Conservation (phyloP, 108 stramenopile genomes). For the Stephanodiscus minutulus region DNA sequence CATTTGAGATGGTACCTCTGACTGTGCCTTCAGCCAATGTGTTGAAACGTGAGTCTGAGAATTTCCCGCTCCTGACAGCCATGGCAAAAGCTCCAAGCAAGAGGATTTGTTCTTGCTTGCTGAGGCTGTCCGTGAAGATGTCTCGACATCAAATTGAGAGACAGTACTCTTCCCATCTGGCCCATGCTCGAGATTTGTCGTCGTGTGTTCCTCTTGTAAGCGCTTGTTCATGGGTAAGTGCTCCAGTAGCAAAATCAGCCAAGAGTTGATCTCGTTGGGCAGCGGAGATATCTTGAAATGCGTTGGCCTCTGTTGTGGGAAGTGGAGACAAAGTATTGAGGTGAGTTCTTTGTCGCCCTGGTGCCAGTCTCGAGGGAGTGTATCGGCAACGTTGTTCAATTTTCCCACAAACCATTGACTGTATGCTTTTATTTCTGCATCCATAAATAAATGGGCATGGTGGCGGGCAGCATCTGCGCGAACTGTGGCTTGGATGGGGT, state of each 20-base stretch:
- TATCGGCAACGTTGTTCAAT: conserved; percentile 8
- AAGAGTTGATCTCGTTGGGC: conserved; percentile 29
- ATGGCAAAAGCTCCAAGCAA: conserved; percentile 23
- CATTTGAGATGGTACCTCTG: conserved; percentile 22
- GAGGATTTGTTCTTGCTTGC: not conserved
- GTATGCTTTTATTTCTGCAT: not conserved
- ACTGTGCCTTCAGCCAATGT: conserved; percentile 23
- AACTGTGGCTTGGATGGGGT: conserved; percentile 20
- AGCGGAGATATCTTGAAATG: conserved; percentile 29
- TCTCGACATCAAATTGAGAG: conserved; percentile 6
- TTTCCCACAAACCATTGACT: conserved; percentile 28
- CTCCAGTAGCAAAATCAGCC: conserved; percentile 39
- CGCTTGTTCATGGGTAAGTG: conserved; percentile 22
- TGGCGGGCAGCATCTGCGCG: not conserved
- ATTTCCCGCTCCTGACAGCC: conserved; percentile 22
- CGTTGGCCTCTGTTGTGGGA: conserved; percentile 15
- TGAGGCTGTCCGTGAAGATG: conserved; percentile 17
- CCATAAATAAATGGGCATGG: conserved; percentile 1
- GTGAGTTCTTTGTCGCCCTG: conserved; percentile 6
- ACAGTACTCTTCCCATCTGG: conserved; percentile 11
- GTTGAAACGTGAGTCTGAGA: not conserved
- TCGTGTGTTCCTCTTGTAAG: conserved; percentile 34
- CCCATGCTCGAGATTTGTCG: conserved; percentile 34
- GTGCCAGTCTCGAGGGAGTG: conserved; percentile 20
- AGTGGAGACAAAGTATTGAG: not conserved